Conservation (phyloP, 352 stramenopile genomes). For the Phytopythium helicoides region DNA sequence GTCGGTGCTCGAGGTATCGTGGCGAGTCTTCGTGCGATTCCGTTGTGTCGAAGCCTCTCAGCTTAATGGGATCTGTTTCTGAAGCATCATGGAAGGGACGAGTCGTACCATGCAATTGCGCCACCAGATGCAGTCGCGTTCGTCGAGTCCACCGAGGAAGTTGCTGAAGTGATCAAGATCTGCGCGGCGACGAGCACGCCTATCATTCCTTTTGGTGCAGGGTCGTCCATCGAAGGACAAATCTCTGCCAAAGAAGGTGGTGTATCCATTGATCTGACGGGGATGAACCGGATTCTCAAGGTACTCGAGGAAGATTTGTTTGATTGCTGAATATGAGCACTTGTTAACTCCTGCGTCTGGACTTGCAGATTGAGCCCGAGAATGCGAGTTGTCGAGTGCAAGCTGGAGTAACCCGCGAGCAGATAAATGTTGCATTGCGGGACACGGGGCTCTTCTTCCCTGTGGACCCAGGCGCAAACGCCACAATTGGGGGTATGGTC, state of each 20-base stretch:
- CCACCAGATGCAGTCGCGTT: conserved; percentile 88
- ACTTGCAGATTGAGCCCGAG: conserved; percentile 56
- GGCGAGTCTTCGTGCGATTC: too few relatives aligned
- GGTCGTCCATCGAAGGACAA: conserved; percentile 94
- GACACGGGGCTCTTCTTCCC: conserved; percentile 93
- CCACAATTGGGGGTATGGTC: conserved; percentile 96
- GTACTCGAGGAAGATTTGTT: conserved; percentile 11
- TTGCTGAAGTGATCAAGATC: conserved; percentile 89
- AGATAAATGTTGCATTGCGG: conserved; percentile 88
- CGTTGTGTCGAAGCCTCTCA: too few relatives aligned
- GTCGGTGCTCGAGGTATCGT: conserved; percentile 58
- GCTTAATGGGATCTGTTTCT: not conserved
- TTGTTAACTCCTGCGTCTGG: too few relatives aligned
- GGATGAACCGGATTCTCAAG: conserved; percentile 72
- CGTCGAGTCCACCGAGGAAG: conserved; percentile 85
- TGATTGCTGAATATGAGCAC: too few relatives aligned
- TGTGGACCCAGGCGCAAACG: conserved; percentile 97
- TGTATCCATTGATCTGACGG: conserved; percentile 90
- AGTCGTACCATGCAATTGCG: conserved; percentile 88
- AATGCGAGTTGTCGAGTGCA: conserved; percentile 93
- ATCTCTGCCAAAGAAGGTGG: conserved; percentile 88
- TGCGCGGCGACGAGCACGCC: conserved; percentile 81
- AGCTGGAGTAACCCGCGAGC: conserved; percentile 91
- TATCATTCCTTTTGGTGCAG: conserved; percentile 94
- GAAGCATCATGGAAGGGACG: conserved; percentile 88